Base-by-base conservation (phyloP, 768 basidiomycete species). In the Tulasnella calospora region DNA sequence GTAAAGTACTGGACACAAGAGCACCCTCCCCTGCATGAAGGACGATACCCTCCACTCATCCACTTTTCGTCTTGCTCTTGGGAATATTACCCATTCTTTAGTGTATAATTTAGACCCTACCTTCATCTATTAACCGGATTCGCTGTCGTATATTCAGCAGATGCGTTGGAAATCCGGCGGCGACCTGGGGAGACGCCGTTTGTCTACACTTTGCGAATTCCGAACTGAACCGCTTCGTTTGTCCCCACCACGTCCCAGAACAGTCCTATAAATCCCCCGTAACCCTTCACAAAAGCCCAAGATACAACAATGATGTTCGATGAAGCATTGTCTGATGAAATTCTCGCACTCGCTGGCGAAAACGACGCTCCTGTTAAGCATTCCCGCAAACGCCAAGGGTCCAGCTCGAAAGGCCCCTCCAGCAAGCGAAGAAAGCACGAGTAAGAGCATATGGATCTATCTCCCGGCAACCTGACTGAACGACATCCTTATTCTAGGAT, bases 401-500 rank as follows among this genome's bases (percentile, higher is more conserved):
- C 78, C 6, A 55, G 57, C 38, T 78, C 79, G n/a, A 79, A 79
- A 47, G 40, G 47, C 44, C 55, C 79, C 36, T 27, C 77, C 27
- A 73, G 85, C 80, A 92, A 94, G 85, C 90, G 92, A 82, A 89
- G 92, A 81, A 92, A 91, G 84, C 85, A 89, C 83, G 90, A 91
- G 93, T 92, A 85, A 87, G 91, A 61, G 51, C 75, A 74, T 79
- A 78, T 19, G 76, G 78, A 10, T 35, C 23, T 19, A 15, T 5
- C 69, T 51, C 71, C 76, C 72, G 19, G 41, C 61, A 44, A 80
- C 88, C 86, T 71, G 79, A 85, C 85, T 19, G 86, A 88, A 41
- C 7, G 8, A 2, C 19, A 47, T 33, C 27, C 27, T 71, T n/a
- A 35, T 35, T n/a, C 3, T 27, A 79, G 80, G 19, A 71, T 61